Base-by-base conservation (phyloP, 257 asterid genomes). In the Cynanchum wilfordii region DNA sequence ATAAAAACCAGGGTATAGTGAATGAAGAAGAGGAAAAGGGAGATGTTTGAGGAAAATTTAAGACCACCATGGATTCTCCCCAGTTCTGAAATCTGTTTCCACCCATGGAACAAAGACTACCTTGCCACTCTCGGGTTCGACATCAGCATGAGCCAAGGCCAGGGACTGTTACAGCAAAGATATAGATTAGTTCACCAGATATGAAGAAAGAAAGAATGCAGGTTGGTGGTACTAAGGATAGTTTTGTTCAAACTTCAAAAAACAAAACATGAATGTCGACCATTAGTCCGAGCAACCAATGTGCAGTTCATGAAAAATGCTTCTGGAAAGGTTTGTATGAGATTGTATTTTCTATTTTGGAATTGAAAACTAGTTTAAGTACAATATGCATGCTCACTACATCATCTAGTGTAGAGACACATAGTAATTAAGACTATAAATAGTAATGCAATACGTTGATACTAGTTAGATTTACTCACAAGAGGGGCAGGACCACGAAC, bases 401-500 rank as follows among this genome's bases (percentile, higher is more conserved):
- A 59, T 59, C 13, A 59, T 59, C 13, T 62, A 0, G 10, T 62
- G 19, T 33, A 30, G 22, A 42, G 45, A 7, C 1, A 25, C 25
- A 6, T n/a, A 33, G 8, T 16, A 20, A 50, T 36, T 36, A 59
- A 49, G 70, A 38, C 4, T 3, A 20, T 25, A 2, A 51, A 38
- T 0, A 15, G 12, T 7, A 59, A 12, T 74, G 60, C 42, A 36
- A 38, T 19, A 33, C 38, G 38, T 9, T 70, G 36, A 52, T 52
- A 57, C 68, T 82, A 80, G 29, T 87, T 87, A n/a, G 82, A 11
- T 52, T 54, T 2, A 76, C 90, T 79, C 82, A 93, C 98, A 89
- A 94, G 77, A 62, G 98, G 98, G 73, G 99, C 98, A 66, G 98
- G 99, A 49, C 99, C 99, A 78, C 98, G 82, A 50, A 94, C 96